Percentiles rank a stretch among this genome's conserved stretches.
phyloP scores from a whole-genome alignment of 345 rosid species.

The Arabidopsis suecica region DNA sequence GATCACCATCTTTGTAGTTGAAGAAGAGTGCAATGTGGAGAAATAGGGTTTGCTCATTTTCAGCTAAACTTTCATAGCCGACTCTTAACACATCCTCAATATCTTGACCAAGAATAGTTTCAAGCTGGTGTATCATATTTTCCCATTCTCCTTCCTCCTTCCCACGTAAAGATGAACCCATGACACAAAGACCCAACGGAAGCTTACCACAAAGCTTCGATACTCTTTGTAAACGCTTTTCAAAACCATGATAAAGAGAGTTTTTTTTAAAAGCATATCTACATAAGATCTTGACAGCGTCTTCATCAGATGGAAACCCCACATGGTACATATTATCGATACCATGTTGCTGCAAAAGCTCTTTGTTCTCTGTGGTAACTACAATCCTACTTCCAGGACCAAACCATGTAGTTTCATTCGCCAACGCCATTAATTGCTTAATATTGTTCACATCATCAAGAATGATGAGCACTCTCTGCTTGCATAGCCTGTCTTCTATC shows the following conservation, averaged over 20 bases:
- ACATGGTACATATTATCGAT: neutral
- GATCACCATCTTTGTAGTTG: neutral
- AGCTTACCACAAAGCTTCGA: neutral
- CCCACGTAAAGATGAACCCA: neutral
- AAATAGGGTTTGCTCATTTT: neutral
- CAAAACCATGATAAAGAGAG: neutral
- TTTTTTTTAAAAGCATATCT: slow-evolving; percentile 15
- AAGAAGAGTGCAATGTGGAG: neutral
- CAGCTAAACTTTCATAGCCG: neutral
- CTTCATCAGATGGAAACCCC: neutral
- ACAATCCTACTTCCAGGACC: neutral
- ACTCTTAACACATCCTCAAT: neutral
- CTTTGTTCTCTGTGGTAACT: slow-evolving; percentile 3
- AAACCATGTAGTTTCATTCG: neutral
- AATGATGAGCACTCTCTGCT: neutral
- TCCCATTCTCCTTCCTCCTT: neutral
- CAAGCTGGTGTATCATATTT: neutral
- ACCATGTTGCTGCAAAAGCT: slow-evolving; percentile 8
- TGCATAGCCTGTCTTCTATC: neutral
- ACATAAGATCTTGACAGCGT: neutral
- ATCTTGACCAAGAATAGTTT: neutral
- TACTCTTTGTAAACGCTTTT: neutral
- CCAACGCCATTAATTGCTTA: neutral
- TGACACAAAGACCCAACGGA: neutral
- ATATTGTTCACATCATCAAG: slow-evolving; percentile 3